A percentile compares a stretch with the other conserved stretches of the same genome.
Evolutionary conservation across 2,329 filamentous ascomycete species (phyloP).

Genomic region (Cladosporium cucumerinum): DNA sequence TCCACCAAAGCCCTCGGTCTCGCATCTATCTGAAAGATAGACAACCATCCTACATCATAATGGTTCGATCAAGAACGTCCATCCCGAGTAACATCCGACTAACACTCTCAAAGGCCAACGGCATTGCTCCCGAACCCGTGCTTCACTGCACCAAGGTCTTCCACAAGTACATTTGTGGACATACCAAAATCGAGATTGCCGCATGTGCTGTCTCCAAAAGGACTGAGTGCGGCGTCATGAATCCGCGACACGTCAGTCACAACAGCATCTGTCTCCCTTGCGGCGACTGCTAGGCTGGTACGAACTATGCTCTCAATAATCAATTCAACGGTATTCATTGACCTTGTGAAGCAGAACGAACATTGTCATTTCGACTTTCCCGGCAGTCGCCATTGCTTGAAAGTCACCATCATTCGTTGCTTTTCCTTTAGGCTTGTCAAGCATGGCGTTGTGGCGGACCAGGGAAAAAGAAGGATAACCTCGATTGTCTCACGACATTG

Average conservation of each 20-base stretch:
- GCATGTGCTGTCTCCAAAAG: conserved; percentile 47
- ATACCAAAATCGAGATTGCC: conserved; percentile 42
- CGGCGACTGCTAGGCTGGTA: conserved; percentile 38
- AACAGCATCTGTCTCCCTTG: conserved; percentile 48
- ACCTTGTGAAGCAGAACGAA: not conserved
- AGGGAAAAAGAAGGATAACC: not conserved
- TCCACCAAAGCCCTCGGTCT: not conserved
- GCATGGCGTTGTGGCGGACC: not conserved
- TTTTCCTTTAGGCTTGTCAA: not conserved
- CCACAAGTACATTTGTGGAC: conserved; percentile 48
- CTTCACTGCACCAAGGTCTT: conserved; percentile 43
- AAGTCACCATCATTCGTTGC: not conserved
- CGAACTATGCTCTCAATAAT: not conserved
- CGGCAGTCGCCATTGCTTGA: not conserved
- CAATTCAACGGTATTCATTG: not conserved
- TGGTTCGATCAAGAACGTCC: not conserved
- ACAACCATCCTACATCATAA: not conserved
- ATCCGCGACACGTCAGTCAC: conserved; percentile 45
- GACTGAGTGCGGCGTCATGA: conserved; percentile 40
- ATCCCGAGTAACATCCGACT: not conserved
- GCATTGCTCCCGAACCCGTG: conserved; percentile 6
- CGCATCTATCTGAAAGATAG: conserved; percentile 6
- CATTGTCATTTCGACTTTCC: not conserved
- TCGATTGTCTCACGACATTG: not conserved
- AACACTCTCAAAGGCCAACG: conserved; percentile 4